Conservation (phyloP, 2,329 filamentous ascomycete species). For the Drechmeria coniospora region DNA sequence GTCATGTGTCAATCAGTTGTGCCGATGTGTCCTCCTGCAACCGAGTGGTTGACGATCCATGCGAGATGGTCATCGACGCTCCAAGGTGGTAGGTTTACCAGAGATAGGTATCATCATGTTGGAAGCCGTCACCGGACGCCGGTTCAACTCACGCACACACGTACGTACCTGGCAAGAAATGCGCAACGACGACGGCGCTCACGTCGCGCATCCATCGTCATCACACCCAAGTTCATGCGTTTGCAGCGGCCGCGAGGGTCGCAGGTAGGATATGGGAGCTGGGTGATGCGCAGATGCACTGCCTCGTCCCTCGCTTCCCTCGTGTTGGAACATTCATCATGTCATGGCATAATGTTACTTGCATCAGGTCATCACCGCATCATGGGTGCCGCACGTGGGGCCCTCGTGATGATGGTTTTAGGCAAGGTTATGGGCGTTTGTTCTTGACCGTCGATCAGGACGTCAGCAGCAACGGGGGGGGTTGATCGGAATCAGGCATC, state of each 20-base stretch:
- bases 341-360: slow-evolving; percentile 33
- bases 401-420: slow-evolving; percentile 58
- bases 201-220: too few species aligned
- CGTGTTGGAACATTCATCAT: background rate
- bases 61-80: slow-evolving; percentile 6
- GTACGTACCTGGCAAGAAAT: slow-evolving; percentile 2
- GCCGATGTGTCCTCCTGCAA: slow-evolving; percentile 12
- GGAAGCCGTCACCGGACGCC: background rate
- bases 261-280: too few species aligned
- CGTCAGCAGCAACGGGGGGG: slow-evolving; percentile 29
- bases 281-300: too few species aligned
- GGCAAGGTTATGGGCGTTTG: slow-evolving; percentile 38
- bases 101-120: slow-evolving; percentile 23
- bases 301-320: too few species aligned
- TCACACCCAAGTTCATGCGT: too few species aligned
- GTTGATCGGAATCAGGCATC: slow-evolving; percentile 14
- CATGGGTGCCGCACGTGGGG: slow-evolving; percentile 48
- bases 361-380: slow-evolving; percentile 54
- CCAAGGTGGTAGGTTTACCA: slow-evolving; percentile 24
- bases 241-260: too few species aligned
- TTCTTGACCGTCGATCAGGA: slow-evolving; percentile 43
- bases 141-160: background rate
- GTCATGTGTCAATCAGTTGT: slow-evolving; percentile 4
- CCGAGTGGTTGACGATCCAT: slow-evolving; percentile 12
- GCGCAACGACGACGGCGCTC: too few species aligned